Base-by-base conservation (phyloP, 177 flowering plant genomes). In the Vitis hybrid region DNA sequence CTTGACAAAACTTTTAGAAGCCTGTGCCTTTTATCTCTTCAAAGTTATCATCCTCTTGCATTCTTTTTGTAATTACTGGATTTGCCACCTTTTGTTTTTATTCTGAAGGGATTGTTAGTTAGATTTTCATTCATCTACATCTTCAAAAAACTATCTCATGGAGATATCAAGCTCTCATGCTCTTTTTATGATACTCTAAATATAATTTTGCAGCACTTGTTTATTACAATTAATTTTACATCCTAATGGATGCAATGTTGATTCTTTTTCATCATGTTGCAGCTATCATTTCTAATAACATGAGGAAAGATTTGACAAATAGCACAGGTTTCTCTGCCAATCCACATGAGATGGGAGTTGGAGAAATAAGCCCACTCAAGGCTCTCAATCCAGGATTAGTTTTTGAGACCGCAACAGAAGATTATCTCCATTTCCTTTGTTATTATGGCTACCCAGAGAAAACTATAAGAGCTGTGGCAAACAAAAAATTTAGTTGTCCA, bases 351-450 rank as follows among this genome's bases (percentile, higher is more conserved):
- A 73, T 75, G 54, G 98, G 98, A 1, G 89, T 74, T 1, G 98
- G 98, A 68, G 94, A 92, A 73, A 83, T 91, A 61, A 85, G 65
- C 69, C 98, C 92, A 19, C 19, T 75, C 23, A 82, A 67, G 76
- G 93, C 96, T 40, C 83, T 88, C 40, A 65, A 84, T 68, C 98
- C 98, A 13, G 98, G 98, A 56, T 72, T 92, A 60, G 90, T 89
- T 0, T 88, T 84, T 17, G 84, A 89, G 73, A 91, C 96, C 18
- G 86, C 83, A 18, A 68, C 73, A 40, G 59, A 76, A 40, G 94
- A 92, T 60, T 79, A 87, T 64, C 69, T 92, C 17, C 18, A 66
- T 18, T 92, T 92, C 75, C 91, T 92, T 40, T 92, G 96, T 65
- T 87, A 79, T 58, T 75, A 72, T 48, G 91, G 93, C 17, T 93